Conservation (phyloP, 176 grass and related monocot species). For the Aegilops umbellulata region DNA sequence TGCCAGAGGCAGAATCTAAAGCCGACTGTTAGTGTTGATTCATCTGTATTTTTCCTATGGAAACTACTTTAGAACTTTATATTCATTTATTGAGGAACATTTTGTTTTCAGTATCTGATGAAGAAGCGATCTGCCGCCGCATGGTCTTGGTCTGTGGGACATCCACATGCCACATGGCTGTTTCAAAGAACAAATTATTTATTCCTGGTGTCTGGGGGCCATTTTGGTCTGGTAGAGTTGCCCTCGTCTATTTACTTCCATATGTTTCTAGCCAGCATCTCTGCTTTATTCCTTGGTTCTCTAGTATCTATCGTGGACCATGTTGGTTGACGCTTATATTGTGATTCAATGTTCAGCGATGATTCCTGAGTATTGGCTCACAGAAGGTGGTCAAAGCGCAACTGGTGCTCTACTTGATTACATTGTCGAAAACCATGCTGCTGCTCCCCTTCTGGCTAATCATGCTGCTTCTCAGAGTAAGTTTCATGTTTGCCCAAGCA, state of each 20-base stretch:
- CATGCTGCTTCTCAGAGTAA: slow-evolving; percentile 80
- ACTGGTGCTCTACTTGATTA: slow-evolving; percentile 87
- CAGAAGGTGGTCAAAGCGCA: slow-evolving; percentile 96
- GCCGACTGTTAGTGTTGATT: slow-evolving; percentile 39
- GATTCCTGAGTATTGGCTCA: slow-evolving; percentile 89
- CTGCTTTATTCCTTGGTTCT: slow-evolving; percentile 13
- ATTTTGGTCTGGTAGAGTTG: slow-evolving; percentile 86
- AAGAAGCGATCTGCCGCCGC: slow-evolving; percentile 66
- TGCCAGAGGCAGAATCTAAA: slow-evolving; percentile 46
- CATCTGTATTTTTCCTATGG: slow-evolving; percentile 1
- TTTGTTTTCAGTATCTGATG: slow-evolving; percentile 44
- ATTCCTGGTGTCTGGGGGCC: slow-evolving; percentile 94
- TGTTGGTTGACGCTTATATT: slow-evolving; percentile 14
- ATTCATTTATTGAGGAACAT: slow-evolving; percentile 19
- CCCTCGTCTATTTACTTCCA: slow-evolving; percentile 13
- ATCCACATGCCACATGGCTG: slow-evolving; percentile 95
- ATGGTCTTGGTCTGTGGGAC: slow-evolving; percentile 97
- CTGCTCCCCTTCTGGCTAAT: slow-evolving; percentile 72
- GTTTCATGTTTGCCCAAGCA: slow-evolving; percentile 31
- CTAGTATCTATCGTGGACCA: neutral
- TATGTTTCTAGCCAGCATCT: slow-evolving; percentile 9
- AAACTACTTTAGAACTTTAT: neutral
- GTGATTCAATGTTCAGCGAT: slow-evolving; percentile 59
- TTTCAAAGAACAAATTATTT: slow-evolving; percentile 79
- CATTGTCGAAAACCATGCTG: slow-evolving; percentile 70